Conservation (phyloP, 1,284 basidiomycete genomes). For the Coriolopsis trogii region DNA sequence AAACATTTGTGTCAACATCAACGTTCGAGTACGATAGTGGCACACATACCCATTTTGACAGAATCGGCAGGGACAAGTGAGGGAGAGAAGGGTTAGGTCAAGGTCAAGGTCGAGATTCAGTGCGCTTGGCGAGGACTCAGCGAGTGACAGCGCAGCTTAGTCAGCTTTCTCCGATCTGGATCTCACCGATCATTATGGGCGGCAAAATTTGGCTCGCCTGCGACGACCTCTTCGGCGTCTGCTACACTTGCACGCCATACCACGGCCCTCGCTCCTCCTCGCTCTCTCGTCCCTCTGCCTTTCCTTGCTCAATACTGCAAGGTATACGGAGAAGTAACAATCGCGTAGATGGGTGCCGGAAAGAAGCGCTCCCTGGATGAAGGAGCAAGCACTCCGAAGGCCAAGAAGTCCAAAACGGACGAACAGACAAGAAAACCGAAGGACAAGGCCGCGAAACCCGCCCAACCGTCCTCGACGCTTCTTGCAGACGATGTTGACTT, state of each 20-base stretch:
- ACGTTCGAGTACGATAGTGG: not conserved
- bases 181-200: slow-evolving; percentile 24
- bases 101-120: no score
- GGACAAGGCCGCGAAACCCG: slow-evolving; percentile 25
- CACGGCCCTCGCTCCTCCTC: not conserved
- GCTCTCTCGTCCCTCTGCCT: not conserved
- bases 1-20: not conserved
- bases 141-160: slow-evolving; percentile 6
- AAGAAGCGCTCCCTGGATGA: slow-evolving; percentile 67
- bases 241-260: not conserved
- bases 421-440: slow-evolving; percentile 33
- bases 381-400: slow-evolving; percentile 44
- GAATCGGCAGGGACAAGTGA: not conserved
- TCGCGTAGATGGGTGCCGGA: slow-evolving; percentile 25
- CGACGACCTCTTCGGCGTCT: not conserved
- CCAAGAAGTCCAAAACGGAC: slow-evolving; percentile 57
- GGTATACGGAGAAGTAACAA: no score
- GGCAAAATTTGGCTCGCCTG: slow-evolving; percentile 25
- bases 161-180: slow-evolving; percentile 16
- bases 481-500: slow-evolving; percentile 87
- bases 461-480: slow-evolving; percentile 49
- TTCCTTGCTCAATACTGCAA: not conserved
- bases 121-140: no score
- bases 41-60: slow-evolving; percentile 18
- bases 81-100: not conserved